Conservation (phyloP, 345 rosid genomes). For the Balakata baccata region DNA sequence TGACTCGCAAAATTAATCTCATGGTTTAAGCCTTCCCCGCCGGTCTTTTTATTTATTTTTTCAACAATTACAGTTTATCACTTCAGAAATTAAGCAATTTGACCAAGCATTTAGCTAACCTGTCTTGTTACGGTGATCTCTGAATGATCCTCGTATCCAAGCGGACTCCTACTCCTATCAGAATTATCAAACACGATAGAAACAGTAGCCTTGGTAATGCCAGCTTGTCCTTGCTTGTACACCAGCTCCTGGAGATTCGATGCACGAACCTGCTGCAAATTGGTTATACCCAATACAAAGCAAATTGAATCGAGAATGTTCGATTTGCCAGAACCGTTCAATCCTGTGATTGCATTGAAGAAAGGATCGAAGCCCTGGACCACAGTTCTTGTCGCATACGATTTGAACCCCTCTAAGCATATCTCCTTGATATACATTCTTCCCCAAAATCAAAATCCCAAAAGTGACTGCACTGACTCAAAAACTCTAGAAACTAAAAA, state of each 20-base stretch:
- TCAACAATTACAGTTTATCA: neutral
- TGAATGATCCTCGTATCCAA: conserved; percentile 76
- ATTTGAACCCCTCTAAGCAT: conserved; percentile 93
- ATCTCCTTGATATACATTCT: conserved; percentile 81
- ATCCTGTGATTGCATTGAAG: conserved; percentile 94
- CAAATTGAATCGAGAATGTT: conserved; percentile 96
- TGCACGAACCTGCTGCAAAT: conserved; percentile 97
- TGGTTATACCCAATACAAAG: conserved; percentile 95
- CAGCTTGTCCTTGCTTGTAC: conserved; percentile 99
- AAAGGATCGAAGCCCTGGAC: conserved; percentile 89
- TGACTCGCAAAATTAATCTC: neutral
- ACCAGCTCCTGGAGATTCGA: conserved; percentile 96
- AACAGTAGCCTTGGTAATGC: conserved; percentile 92
- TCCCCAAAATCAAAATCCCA: conserved; percentile 7
- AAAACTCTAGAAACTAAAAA: neutral
- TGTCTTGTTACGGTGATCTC: conserved; percentile 94
- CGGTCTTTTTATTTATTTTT: neutral
- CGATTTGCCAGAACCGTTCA: conserved; percentile 99
- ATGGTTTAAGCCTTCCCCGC: neutral
- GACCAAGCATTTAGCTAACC: conserved; percentile 35
- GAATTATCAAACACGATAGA: conserved; percentile 84
- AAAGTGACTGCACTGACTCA: neutral
- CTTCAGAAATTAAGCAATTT: neutral
- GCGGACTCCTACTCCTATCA: conserved; percentile 74
- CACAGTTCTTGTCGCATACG: conserved; percentile 91